phyloP scores from a whole-genome alignment of 202 grass and related monocot species.

The Zizania palustris region DNA sequence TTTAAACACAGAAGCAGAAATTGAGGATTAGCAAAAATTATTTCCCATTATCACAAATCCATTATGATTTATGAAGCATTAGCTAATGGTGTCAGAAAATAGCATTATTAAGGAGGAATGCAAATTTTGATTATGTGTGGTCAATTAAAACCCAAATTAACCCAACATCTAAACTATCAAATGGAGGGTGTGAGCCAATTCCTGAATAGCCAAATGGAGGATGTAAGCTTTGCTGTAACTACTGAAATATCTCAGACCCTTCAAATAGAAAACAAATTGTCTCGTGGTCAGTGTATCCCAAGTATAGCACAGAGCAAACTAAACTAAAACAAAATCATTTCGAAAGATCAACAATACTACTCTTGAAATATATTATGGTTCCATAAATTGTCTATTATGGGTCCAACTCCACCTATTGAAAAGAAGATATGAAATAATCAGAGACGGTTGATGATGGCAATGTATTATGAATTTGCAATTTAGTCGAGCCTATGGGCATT shows the following conservation, averaged over 20 bases:
- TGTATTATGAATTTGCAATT: no score
- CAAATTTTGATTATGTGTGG: slow-evolving; percentile 2
- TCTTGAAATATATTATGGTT: no score
- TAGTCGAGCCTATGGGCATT: no score
- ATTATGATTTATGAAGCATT: neutral
- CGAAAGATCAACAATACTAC: no score
- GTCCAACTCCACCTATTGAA: no score
- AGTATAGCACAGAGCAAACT: neutral
- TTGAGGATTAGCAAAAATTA: no score
- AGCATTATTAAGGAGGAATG: neutral
- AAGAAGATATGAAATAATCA: no score
- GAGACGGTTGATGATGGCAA: no score
- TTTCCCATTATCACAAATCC: neutral
- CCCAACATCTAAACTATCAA: no score
- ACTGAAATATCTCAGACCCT: neutral
- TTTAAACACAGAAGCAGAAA: no score
- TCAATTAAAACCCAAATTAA: slow-evolving; percentile 4
- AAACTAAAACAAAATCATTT: neutral
- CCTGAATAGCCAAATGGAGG: neutral
- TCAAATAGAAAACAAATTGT: neutral
- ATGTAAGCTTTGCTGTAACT: neutral
- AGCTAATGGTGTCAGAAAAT: neutral
- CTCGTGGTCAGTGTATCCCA: neutral
- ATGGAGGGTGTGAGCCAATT: no score
- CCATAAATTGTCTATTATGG: no score